Percentiles rank a stretch among this genome's conserved stretches.
phyloP scores from a whole-genome alignment of 306 rosid species.

The Lathyrus sativus region DNA sequence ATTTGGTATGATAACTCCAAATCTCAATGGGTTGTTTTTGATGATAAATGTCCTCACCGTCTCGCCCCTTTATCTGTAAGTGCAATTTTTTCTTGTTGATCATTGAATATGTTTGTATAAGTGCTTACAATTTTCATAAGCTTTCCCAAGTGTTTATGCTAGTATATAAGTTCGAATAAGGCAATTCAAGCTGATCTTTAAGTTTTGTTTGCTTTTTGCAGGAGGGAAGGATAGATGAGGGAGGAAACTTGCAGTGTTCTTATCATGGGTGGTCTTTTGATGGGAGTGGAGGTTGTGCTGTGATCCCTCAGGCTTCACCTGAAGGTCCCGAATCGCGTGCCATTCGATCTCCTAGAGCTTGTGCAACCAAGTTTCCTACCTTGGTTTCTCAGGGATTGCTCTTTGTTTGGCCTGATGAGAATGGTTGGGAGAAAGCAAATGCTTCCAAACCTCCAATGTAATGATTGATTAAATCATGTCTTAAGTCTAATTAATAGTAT shows the following conservation, averaged over 20 bases:
- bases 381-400: slow-evolving; percentile 91
- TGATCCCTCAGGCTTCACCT: slow-evolving; percentile 83
- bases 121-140: neutral
- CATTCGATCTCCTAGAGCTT: slow-evolving; percentile 71
- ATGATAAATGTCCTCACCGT: slow-evolving; percentile 96
- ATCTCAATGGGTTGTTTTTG: slow-evolving; percentile 82
- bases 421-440: slow-evolving; percentile 90
- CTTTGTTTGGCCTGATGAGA: slow-evolving; percentile 98
- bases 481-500: slow-evolving; percentile 15
- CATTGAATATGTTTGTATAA: neutral
- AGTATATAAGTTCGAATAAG: neutral
- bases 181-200: neutral
- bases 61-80: slow-evolving; percentile 95
- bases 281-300: slow-evolving; percentile 82
- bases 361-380: slow-evolving; percentile 79
- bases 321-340: slow-evolving; percentile 97
- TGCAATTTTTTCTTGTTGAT: slow-evolving; percentile 32
- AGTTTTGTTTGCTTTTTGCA: slow-evolving; percentile 38
- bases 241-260: slow-evolving; percentile 91
- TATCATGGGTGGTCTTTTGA: slow-evolving; percentile 98
- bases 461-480: slow-evolving; percentile 27
- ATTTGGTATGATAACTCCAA: slow-evolving; percentile 73
- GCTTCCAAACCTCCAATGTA: slow-evolving; percentile 84
- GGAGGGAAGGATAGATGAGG: slow-evolving; percentile 97
- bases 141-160: neutral